Evolutionary conservation across 768 basidiomycete species (phyloP), one percentile per base, ranked within the genome.

Genomic region (Panaeolus cyanescens): DNA sequence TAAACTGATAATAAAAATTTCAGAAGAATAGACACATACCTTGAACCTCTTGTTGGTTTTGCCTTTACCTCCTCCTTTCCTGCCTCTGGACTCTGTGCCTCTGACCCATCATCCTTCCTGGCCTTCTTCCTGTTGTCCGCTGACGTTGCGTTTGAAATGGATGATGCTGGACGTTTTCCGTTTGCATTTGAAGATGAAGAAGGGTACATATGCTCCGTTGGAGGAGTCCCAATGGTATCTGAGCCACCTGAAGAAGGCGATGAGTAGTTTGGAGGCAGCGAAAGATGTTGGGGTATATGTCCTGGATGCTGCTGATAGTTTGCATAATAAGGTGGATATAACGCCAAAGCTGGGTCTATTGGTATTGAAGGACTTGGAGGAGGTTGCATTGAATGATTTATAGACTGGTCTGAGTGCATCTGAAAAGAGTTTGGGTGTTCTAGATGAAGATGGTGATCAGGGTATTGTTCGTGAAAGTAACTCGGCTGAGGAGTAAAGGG

Each of bases 11-110:
- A 15, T 31, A 37, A 3, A 33, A 15, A n/a, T 28, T 30, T 34
- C 54, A 57, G 39, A 54, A 56, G 36, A 25, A 59, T 13, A 45
- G 63, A 13, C 9, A 73, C 81, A 59, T 61, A 93, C 92, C 92
- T 82, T 55, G 92, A 91, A n/a, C 93, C 93, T 17, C 93, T 79
- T 2, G 93, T 93, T 0, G 92, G 83, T 77, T 95, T 95, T n/a
- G 87, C 80, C 72, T 93, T 93, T 1, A 69, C 63, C 59, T 88
- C 87, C 19, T 88, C 88, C 70, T 82, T 87, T 32, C 88, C 88
- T 28, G 81, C 74, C 1, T 75, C 66, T 5, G 84, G 85, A 69
- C 85, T 89, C 2, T 77, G 73, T 4, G 73, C 74, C 15, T 70
- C 70, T 19, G 76, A 75, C n/a, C 80, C 85, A 36, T 89, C 85